These are phyloP conservation scores for Podaxis sp. DNA, from an alignment of 768 basidiomycete species.

Conservation along the genomic window DNA sequence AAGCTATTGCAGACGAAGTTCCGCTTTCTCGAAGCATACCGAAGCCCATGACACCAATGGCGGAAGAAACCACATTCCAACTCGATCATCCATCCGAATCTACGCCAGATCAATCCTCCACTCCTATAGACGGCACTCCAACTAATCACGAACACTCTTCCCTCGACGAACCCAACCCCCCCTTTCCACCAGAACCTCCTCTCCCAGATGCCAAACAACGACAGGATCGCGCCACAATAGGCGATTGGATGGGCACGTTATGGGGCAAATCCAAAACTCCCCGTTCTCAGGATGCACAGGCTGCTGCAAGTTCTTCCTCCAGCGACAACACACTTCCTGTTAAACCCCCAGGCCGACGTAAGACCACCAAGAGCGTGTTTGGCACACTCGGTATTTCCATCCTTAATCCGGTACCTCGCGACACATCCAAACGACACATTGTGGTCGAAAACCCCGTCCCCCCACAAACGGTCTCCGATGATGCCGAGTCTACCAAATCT, in stretches of 20 bases:
- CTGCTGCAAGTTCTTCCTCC: conserved; percentile 15
- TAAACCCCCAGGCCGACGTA: conserved; percentile 33
- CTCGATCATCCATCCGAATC: background rate
- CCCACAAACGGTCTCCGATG: conserved; percentile 27
- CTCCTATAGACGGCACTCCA: background rate
- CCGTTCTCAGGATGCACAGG: conserved; percentile 17
- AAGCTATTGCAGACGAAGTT: conserved; percentile 54
- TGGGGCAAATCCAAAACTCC: conserved; percentile 52
- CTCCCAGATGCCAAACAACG: conserved; percentile 22
- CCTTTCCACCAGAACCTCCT: conserved; percentile 4
- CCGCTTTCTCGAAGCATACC: conserved; percentile 35
- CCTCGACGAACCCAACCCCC: background rate
- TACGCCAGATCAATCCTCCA: background rate
- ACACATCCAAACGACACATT: background rate
- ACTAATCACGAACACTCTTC: background rate
- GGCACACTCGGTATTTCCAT: conserved; percentile 71
- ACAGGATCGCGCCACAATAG: conserved; percentile 54
- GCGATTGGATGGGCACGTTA: conserved; percentile 81
- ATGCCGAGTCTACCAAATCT: conserved; percentile 35
- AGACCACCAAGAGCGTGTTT: conserved; percentile 64
- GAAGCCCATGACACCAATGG: conserved; percentile 35
- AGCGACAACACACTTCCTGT: conserved; percentile 15
- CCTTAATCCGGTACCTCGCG: conserved; percentile 43
- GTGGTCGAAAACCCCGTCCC: background rate
- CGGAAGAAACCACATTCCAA: conserved; percentile 28